Percentiles rank a stretch among this genome's conserved stretches.
Conservation (phyloP, 176 grass and related monocot genomes). For the Melocanna baccifera region DNA sequence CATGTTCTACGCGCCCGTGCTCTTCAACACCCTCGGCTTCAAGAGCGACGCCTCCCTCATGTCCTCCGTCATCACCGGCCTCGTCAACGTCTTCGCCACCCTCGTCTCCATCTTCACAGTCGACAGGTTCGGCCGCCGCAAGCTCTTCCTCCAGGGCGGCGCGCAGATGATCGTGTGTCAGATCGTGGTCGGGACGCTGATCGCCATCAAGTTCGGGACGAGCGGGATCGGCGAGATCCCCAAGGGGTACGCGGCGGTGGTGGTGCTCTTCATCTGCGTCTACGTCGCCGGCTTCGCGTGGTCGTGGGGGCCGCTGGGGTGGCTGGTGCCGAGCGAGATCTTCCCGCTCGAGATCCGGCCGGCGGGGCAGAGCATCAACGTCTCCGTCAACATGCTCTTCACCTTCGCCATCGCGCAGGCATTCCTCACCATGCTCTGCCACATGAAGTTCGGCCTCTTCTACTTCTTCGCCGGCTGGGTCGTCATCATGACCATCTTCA, state of each 20-base stretch:
- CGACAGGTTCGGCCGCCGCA: slow-evolving; percentile 37
- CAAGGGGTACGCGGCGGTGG: slow-evolving; percentile 56
- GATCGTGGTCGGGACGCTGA: slow-evolving; percentile 44
- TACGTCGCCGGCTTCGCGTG: slow-evolving; percentile 94
- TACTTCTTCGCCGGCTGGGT: slow-evolving; percentile 97
- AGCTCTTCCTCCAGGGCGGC: slow-evolving; percentile 59
- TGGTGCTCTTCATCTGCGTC: slow-evolving; percentile 84
- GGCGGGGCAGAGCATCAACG: slow-evolving; percentile 98
- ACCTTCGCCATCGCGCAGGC: slow-evolving; percentile 92
- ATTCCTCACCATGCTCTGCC: slow-evolving; percentile 86
- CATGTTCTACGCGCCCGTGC: slow-evolving; percentile 77
- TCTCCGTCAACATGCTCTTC: slow-evolving; percentile 96
- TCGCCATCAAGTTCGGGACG: slow-evolving; percentile 46
- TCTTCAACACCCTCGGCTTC: slow-evolving; percentile 62
- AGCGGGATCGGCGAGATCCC: slow-evolving; percentile 44
- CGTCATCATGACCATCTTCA: slow-evolving; percentile 84
- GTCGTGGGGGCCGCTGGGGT: slow-evolving; percentile 94
- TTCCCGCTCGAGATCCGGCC: slow-evolving; percentile 95
- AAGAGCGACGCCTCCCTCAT: slow-evolving; percentile 60
- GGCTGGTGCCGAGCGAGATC: slow-evolving; percentile 96
- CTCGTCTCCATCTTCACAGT: slow-evolving; percentile 52
- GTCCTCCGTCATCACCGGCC: slow-evolving; percentile 63
- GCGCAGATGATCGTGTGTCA: slow-evolving; percentile 52
- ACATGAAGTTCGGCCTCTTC: slow-evolving; percentile 89
- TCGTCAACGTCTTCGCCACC: slow-evolving; percentile 64